Base-by-base conservation (phyloP, 495 filamentous ascomycete genomes). In the Bombardia bombarda region DNA sequence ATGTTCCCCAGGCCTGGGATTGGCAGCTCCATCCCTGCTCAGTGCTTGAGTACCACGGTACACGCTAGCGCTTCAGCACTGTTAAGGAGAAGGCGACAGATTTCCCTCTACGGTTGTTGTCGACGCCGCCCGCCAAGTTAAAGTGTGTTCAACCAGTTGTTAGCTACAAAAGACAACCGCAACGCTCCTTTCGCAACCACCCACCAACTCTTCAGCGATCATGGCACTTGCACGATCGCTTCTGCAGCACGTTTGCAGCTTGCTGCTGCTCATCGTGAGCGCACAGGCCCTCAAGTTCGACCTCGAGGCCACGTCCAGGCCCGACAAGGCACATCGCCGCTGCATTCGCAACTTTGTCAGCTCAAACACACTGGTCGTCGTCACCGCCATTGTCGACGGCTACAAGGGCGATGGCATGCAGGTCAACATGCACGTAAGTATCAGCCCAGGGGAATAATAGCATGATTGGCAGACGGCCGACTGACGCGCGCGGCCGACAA, bases 321-420 rank as follows among this genome's bases (percentile, higher is more conserved):
- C 63, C 46, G 73, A 78, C 57, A 76, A 72, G 62, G 69, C 73
- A 54, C 74, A 42, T 57, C 73, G 78, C 61, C 77, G 93, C 75
- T 98, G 92, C 70, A 87, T 98, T 64, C 81, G 93, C 55, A 98
- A 98, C 68, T 97, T 96, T 61, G 90, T 96, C 43, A 72, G 80
- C 38, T 86, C 82, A 64, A 89, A 95, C 61, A 93, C 90, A 42
- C 72, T 98, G 46, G 92, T 98, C n/a, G 90, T 97, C 5, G 92
- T 98, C n/a, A 97, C 92, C 26, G 85, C 90, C 40, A 95, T 82
- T 40, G 78, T 94, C 12, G 74, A 80, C 59, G 92, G 92, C 12
- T 64, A 73, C 24, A 87, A 83, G 66, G 92, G 93, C 32, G 92
- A 97, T 72, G 92, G 92, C 9, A 89, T 94, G 78, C 65, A 75